These are phyloP conservation scores for Mollisia scopiformis DNA, from an alignment of 2,329 filamentous ascomycete species.

Conservation along the genomic window DNA sequence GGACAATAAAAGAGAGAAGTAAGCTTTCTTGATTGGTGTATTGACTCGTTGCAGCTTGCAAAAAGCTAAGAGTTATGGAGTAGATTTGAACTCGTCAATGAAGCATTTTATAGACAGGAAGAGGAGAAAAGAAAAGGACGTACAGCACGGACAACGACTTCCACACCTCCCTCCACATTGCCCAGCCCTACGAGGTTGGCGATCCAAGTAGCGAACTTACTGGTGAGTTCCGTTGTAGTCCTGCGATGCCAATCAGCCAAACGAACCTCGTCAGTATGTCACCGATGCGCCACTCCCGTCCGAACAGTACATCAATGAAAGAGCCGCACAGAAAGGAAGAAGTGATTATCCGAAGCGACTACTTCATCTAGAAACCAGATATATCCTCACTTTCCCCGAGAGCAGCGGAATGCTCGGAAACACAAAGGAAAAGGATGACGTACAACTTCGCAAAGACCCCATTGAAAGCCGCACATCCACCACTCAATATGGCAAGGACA, in stretches of 20 bases:
- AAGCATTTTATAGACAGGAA: neutral
- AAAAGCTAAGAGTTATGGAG: neutral
- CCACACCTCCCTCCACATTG: slow-evolving; percentile 49
- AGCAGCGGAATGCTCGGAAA: neutral
- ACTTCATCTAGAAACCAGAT: neutral
- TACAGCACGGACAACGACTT: slow-evolving; percentile 54
- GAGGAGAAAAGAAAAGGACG: slow-evolving; percentile 26
- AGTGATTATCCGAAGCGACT: neutral
- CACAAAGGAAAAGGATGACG: slow-evolving; percentile 31
- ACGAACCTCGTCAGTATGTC: slow-evolving; percentile 1
- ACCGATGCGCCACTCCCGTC: neutral
- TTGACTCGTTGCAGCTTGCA: neutral
- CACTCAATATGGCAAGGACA: slow-evolving; percentile 71
- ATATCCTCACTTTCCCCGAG: neutral
- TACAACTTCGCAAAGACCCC: slow-evolving; percentile 77
- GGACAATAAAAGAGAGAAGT: neutral
- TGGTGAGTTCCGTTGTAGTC: slow-evolving; percentile 59
- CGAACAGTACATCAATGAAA: neutral
- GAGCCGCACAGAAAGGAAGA: neutral
- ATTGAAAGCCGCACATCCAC: slow-evolving; percentile 79
- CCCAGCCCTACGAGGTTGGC: slow-evolving; percentile 47
- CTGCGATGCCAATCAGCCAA: slow-evolving; percentile 34
- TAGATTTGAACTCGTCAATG: no score
- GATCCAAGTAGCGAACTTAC: slow-evolving; percentile 50
- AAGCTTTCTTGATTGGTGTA: neutral